These are phyloP conservation scores for Chlorella sp. DNA, from an alignment of 139 green algal species.

Conservation along the genomic window DNA sequence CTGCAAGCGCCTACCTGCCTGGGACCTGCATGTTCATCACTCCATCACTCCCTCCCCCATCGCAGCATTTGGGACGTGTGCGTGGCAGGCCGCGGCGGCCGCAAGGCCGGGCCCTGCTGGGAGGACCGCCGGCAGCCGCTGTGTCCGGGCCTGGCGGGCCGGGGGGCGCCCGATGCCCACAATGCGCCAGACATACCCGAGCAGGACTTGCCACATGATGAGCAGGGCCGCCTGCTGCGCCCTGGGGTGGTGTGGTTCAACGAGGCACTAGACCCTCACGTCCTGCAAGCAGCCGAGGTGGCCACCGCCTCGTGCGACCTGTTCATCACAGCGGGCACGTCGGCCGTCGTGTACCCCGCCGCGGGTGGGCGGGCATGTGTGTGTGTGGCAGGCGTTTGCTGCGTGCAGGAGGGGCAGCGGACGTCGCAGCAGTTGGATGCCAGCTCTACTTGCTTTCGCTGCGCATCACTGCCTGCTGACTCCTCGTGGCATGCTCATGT, in stretches of 20 bases:
- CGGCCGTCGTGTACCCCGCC: conserved; percentile 61
- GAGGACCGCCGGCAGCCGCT: conserved; percentile 64
- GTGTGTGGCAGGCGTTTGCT: too few relatives aligned
- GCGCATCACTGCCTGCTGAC: too few relatives aligned
- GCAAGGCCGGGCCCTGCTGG: conserved; percentile 30
- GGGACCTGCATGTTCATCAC: too few relatives aligned
- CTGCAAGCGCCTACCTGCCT: too few relatives aligned
- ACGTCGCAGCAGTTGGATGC: too few relatives aligned
- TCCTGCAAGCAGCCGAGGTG: conserved; percentile 44
- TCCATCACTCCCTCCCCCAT: background rate
- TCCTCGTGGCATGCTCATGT: too few relatives aligned
- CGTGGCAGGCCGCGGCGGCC: conserved; percentile 23
- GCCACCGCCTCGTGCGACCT: conserved; percentile 52
- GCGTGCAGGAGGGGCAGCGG: too few relatives aligned
- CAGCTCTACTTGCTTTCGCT: too few relatives aligned
- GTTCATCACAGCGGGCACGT: conserved; percentile 59
- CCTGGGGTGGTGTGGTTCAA: conserved; percentile 69
- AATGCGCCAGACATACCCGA: conserved; percentile 41
- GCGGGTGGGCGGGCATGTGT: background rate
- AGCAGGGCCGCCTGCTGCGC: conserved; percentile 60
- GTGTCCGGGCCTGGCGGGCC: conserved; percentile 45
- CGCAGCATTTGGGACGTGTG: conserved; percentile 64
- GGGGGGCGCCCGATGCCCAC: conserved; percentile 31
- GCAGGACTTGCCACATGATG: conserved; percentile 73
- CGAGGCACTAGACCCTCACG: conserved; percentile 49